phyloP scores from a whole-genome alignment of 805 yeast genomes.

The Yarrowia deformans region DNA sequence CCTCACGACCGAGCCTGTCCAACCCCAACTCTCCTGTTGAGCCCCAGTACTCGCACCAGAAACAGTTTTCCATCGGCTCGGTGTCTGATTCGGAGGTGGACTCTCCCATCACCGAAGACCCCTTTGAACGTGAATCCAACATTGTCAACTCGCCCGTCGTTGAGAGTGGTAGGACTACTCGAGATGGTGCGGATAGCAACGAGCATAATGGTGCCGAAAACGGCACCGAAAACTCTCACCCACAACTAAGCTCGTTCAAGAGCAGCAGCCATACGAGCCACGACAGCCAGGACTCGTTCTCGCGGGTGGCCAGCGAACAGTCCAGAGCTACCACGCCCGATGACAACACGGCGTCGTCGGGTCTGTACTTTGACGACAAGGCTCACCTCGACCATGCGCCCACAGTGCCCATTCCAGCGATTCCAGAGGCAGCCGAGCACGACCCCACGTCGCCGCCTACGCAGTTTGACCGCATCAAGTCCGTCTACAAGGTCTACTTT shows the following conservation, averaged over 20 bases:
- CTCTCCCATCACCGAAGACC: constrained; percentile 6
- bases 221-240: neutral
- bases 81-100: constrained; percentile 3
- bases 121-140: constrained; percentile 24
- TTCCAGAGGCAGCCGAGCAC: neutral
- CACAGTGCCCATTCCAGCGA: neutral
- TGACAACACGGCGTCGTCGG: neutral
- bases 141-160: constrained; percentile 2
- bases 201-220: neutral
- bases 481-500: constrained; percentile 46
- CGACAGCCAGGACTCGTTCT: constrained; percentile 14
- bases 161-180: too few relatives aligned
- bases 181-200: neutral
- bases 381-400: constrained; percentile 5
- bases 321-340: constrained; percentile 9
- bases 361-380: constrained; percentile 12
- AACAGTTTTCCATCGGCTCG: constrained; percentile 17
- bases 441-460: constrained; percentile 37
- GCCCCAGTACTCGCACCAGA: neutral
- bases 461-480: constrained; percentile 46
- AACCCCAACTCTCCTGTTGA: constrained; percentile 19
- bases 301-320: neutral
- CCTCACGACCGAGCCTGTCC: constrained; percentile 3
- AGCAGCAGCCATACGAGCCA: constrained; percentile 7
- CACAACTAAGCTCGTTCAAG: constrained; percentile 18